Percentiles rank a stretch among this genome's conserved stretches.
Conservation (phyloP, 1,284 basidiomycete genomes). For the Ceratorhiza oryzae-sativae region DNA sequence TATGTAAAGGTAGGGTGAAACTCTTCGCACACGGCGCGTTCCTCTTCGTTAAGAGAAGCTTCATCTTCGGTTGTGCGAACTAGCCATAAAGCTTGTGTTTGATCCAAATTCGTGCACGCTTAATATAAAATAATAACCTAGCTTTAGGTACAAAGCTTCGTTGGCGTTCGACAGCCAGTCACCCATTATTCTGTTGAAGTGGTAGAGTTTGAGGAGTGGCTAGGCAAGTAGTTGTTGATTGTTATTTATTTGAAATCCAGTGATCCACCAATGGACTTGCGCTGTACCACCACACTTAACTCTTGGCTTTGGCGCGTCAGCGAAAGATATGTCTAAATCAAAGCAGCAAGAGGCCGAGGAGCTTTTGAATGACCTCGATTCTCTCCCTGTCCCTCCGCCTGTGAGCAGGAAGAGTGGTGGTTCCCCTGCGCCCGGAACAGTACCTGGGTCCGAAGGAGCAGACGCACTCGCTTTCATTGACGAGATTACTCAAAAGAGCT, state of each 20-base stretch:
- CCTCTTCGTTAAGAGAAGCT: slow-evolving; percentile 57
- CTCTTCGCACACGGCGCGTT: slow-evolving; percentile 65
- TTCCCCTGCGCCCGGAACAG: slow-evolving; percentile 44
- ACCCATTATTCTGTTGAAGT: slow-evolving; percentile 36
- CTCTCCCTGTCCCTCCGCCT: slow-evolving; percentile 59
- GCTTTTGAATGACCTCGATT: slow-evolving; percentile 90
- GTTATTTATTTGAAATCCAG: slow-evolving; percentile 19
- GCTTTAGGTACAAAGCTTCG: slow-evolving; percentile 71
- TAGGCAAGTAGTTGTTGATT: slow-evolving; percentile 1
- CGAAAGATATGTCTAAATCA: slow-evolving; percentile 58
- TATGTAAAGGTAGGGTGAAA: slow-evolving; percentile 90
- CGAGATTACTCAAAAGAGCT: slow-evolving; percentile 89
- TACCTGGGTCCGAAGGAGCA: slow-evolving; percentile 66
- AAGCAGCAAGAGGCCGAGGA: slow-evolving; percentile 89
- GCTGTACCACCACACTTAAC: neutral
- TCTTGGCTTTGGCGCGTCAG: neutral
- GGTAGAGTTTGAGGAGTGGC: slow-evolving; percentile 3
- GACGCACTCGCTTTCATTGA: slow-evolving; percentile 92
- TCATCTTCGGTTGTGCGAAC: slow-evolving; percentile 71
- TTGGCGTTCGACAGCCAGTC: slow-evolving; percentile 67
- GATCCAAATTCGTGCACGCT: neutral
- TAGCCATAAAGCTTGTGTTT: slow-evolving; percentile 46
- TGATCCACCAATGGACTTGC: neutral
- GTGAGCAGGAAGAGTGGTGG: slow-evolving; percentile 37
- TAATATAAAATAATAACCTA: slow-evolving; percentile 59